Conservation (phyloP, 306 rosid species). For the Fragaria iinumae region DNA sequence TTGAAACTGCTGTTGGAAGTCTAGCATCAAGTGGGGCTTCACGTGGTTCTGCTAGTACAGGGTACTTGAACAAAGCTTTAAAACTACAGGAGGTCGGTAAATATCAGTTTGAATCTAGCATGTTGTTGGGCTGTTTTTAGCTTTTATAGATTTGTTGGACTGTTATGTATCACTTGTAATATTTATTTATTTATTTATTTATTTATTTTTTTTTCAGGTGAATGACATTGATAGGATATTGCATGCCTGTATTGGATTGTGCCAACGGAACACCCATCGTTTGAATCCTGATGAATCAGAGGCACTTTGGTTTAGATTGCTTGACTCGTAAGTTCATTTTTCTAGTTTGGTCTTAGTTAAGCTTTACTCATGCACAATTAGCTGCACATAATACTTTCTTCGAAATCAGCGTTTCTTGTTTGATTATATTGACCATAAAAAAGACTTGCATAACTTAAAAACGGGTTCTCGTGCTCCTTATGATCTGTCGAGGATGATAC, state of each 20-base stretch:
- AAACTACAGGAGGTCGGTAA: slow-evolving; percentile 69
- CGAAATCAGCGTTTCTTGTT: not conserved
- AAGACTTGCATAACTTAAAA: not conserved
- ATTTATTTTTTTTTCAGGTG: slow-evolving; percentile 53
- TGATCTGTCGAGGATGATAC: not conserved
- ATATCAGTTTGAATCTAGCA: slow-evolving; percentile 19
- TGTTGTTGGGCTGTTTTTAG: slow-evolving; percentile 16
- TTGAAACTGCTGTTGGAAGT: slow-evolving; percentile 69
- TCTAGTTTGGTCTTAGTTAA: slow-evolving; percentile 13
- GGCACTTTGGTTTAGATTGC: slow-evolving; percentile 92
- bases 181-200: too few relatives aligned
- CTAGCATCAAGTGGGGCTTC: slow-evolving; percentile 40
- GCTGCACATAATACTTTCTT: not conserved
- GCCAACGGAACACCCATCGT: slow-evolving; percentile 99
- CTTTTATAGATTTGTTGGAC: slow-evolving; percentile 19
- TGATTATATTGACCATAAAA: slow-evolving; percentile 14
- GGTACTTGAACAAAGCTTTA: slow-evolving; percentile 37
- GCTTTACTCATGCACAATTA: not conserved
- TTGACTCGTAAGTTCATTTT: slow-evolving; percentile 73
- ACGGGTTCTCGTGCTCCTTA: not conserved
- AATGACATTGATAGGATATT: slow-evolving; percentile 48
- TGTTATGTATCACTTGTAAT: slow-evolving; percentile 17
- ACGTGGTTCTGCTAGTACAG: slow-evolving; percentile 40
- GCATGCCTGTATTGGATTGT: slow-evolving; percentile 83
- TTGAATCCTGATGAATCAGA: slow-evolving; percentile 91